These are phyloP conservation scores for Kodamaea restingae DNA, from an alignment of 805 yeast genomes.

Conservation along the genomic window DNA sequence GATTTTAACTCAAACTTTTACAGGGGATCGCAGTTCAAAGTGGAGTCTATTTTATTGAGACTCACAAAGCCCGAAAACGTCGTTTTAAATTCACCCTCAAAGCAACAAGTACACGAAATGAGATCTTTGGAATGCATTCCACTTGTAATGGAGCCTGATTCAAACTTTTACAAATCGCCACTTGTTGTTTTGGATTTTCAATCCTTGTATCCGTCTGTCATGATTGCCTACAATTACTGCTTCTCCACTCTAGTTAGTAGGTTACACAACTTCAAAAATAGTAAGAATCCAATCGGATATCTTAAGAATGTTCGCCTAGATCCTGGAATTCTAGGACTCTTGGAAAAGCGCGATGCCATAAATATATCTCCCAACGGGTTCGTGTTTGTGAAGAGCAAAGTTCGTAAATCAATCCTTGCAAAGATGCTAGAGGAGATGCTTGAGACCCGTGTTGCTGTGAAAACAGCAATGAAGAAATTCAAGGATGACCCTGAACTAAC, in stretches of 20 bases:
- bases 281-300: conserved; percentile 52
- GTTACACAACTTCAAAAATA: conserved; percentile 48
- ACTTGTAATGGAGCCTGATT: conserved; percentile 86
- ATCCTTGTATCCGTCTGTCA: conserved; percentile 86
- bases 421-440: conserved; percentile 82
- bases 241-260: conserved; percentile 69
- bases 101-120: conserved; percentile 76
- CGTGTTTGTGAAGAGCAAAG: conserved; percentile 61
- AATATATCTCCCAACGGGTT: conserved; percentile 84
- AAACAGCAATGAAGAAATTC: conserved; percentile 62
- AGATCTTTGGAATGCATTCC: conserved; percentile 86
- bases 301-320: conserved; percentile 43
- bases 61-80: conserved; percentile 73
- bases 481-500: conserved; percentile 44
- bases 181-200: conserved; percentile 89
- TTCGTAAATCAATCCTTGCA: conserved; percentile 71
- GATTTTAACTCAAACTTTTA: conserved; percentile 85
- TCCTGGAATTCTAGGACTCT: conserved; percentile 50
- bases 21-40: conserved; percentile 91
- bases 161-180: conserved; percentile 84
- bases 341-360: conserved; percentile 47
- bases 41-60: conserved; percentile 77
- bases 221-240: conserved; percentile 89
- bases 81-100: conserved; percentile 73
- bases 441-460: conserved; percentile 74